Base-by-base conservation (phyloP, 106 monocot species). In the Alisma plantagoaquatica region DNA sequence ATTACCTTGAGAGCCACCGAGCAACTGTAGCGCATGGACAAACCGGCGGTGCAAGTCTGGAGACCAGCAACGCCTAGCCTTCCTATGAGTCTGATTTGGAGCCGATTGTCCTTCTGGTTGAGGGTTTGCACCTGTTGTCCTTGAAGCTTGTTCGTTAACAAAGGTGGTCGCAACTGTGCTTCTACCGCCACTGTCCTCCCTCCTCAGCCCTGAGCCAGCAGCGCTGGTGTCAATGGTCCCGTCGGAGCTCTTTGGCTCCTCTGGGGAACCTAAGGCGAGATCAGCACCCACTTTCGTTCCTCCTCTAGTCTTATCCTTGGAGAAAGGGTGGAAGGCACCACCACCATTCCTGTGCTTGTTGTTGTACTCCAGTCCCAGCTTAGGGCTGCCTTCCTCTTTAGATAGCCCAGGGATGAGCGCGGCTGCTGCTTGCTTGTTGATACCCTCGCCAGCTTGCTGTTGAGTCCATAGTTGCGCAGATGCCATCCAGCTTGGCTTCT, bases 401-500 rank as follows among this genome's bases (percentile, higher is more conserved):
- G 24, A 6, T 27, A 14, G 5, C 12, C 23, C 8, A 25, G 8
- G 20, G 23, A 18, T 25, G 24, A 50, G 3, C 10, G 18, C 3
- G 10, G 19, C 33, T 60, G 29, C 5, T 14, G 19, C 44, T 26
- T 15, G 30, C 22, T 69, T 57, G 24, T 2, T 27, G 53, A 23
- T 27, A 27, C 54, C 19, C n/a, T 22, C 58, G 6, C 35, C 35
- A 14, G 33, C 50, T 0, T 25, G 27, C 3, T 65, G 31, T 8
- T 68, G 56, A 54, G 62, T 81, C 91, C 84, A 91, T 3, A 91
- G 77, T 61, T 91, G 84, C 16, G 80, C 91, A 1, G 91, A 81
- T 19, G 77, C 70, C 91, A 91, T 84, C 91, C 91, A 91, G 48
- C 54, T 81, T 4, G 80, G 71, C 65, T 78, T 91, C 63, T 84